A percentile compares a stretch with the other conserved stretches of the same genome.
These are phyloP conservation scores for Monosporascus sp. DNA, from an alignment of 2,329 filamentous ascomycete genomes.

Conservation along the genomic window DNA sequence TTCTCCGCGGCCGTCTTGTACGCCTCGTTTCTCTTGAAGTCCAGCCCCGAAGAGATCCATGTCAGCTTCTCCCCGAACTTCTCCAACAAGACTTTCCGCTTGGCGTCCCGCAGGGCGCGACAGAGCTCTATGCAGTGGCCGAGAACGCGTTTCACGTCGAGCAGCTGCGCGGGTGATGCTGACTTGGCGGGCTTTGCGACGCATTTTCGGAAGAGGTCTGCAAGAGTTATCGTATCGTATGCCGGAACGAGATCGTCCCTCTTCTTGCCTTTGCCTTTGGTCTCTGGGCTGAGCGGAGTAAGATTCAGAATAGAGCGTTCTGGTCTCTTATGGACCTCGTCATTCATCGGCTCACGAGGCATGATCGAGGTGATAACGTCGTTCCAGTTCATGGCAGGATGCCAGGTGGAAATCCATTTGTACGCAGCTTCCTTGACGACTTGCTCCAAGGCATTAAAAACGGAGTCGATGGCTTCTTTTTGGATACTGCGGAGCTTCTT, in stretches of 20 bases:
- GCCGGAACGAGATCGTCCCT: not conserved
- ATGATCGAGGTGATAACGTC: conserved; percentile 6
- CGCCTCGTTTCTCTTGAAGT: conserved; percentile 8
- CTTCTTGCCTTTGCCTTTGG: not conserved
- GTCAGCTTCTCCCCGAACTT: conserved; percentile 7
- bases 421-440: conserved; percentile 11
- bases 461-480: conserved; percentile 1
- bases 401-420: conserved; percentile 16
- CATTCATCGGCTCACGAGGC: not conserved
- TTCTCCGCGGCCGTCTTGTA: not conserved
- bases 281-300: not conserved
- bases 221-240: conserved; percentile 1
- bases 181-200: not conserved
- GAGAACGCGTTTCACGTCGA: conserved; percentile 8
- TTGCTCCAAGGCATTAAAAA: conserved; percentile 5
- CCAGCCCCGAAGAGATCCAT: conserved; percentile 11
- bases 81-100: conserved; percentile 6
- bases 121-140: conserved; percentile 13
- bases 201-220: conserved; percentile 9
- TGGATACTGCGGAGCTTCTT: conserved; percentile 9
- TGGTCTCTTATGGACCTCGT: not conserved
- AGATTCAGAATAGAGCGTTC: not conserved
- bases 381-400: conserved; percentile 7
- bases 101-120: conserved; percentile 10
- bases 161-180: not conserved